These are phyloP conservation scores for Amanita subjunquillea DNA, from an alignment of 768 basidiomycete species.

Conservation along the genomic window DNA sequence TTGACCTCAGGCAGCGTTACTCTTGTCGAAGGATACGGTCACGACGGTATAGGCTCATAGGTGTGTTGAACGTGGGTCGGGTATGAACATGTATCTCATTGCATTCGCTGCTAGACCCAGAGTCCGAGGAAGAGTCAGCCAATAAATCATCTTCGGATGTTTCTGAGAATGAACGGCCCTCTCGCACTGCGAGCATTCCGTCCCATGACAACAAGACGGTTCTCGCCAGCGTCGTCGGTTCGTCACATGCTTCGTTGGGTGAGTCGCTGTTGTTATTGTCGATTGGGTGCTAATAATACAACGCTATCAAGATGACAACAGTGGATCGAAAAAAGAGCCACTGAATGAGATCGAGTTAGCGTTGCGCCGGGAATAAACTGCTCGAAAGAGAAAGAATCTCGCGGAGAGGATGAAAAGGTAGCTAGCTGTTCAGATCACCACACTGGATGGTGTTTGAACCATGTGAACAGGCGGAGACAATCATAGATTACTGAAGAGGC, in stretches of 20 bases:
- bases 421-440: conserved; percentile 1
- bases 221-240: conserved; percentile 56
- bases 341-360: conserved; percentile 68
- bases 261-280: neutral
- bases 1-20: conserved; percentile 18
- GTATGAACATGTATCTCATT: neutral
- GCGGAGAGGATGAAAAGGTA: conserved; percentile 80
- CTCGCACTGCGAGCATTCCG: conserved; percentile 18
- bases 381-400: conserved; percentile 70
- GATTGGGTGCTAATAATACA: neutral
- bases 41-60: conserved; percentile 20
- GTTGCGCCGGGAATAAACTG: conserved; percentile 68
- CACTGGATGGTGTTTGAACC: neutral
- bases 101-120: conserved; percentile 15
- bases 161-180: conserved; percentile 10
- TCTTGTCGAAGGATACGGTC: conserved; percentile 18
- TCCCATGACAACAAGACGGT: conserved; percentile 49
- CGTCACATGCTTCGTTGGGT: conserved; percentile 62
- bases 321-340: conserved; percentile 48
- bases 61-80: neutral
- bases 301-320: conserved; percentile 10
- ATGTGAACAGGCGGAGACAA: conserved; percentile 63
- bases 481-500: conserved; percentile 81
- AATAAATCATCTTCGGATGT: conserved; percentile 16
- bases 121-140: conserved; percentile 29